phyloP scores from a whole-genome alignment of 2,329 filamentous ascomycete genomes.

The Aspergillus melleus region DNA sequence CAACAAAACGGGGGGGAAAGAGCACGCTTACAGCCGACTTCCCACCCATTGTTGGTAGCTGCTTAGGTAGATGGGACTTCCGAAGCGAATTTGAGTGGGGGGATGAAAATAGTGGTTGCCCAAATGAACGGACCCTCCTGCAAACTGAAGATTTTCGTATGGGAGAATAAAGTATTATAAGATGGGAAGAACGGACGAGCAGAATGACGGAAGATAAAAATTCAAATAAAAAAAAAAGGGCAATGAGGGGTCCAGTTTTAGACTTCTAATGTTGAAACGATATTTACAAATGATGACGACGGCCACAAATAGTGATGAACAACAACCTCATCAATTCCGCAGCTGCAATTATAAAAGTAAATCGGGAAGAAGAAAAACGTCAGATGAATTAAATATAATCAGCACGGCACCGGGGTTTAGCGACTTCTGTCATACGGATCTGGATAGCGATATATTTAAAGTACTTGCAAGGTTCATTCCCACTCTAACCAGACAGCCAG shows the following conservation, averaged over 20 bases:
- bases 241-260: background rate
- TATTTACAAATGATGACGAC: background rate
- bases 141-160: background rate
- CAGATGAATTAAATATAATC: background rate
- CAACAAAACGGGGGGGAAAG: background rate
- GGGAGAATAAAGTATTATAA: background rate
- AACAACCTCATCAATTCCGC: background rate
- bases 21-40: constrained; percentile 16
- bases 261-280: background rate
- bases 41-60: constrained; percentile 12
- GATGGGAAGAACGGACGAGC: background rate
- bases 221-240: background rate
- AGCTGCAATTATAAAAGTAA: background rate
- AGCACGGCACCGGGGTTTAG: background rate
- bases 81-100: constrained; percentile 12
- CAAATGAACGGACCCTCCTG: constrained; percentile 1
- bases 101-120: constrained; percentile 1
- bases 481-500: constrained; percentile 8
- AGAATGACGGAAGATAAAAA: background rate
- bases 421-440: constrained; percentile 4
- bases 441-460: constrained; percentile 11
- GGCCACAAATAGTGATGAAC: background rate
- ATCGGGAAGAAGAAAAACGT: background rate
- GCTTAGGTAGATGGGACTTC: constrained; percentile 3
- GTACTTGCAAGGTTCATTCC: constrained; percentile 7